Conservation (phyloP, 768 basidiomycete genomes). For the Agrocybe chaxingu region DNA sequence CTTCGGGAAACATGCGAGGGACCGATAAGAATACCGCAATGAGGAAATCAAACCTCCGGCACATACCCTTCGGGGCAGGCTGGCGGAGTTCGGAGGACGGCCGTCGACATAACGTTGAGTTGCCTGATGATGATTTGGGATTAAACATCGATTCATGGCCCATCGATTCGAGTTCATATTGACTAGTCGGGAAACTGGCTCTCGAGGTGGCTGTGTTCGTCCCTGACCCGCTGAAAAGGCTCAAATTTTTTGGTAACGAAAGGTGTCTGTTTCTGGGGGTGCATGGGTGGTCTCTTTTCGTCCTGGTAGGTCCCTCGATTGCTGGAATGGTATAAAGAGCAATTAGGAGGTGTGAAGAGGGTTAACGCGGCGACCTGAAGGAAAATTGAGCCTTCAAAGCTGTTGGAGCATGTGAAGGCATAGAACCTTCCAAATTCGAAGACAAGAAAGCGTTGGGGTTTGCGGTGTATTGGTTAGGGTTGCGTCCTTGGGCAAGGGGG, state of each 20-base stretch:
- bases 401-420: neutral
- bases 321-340: neutral
- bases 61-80: neutral
- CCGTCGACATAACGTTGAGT: too few relatives aligned
- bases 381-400: neutral
- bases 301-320: neutral
- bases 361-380: neutral
- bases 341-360: too few relatives aligned
- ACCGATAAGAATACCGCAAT: neutral
- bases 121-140: conserved; percentile 7
- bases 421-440: neutral
- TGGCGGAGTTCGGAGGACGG: too few relatives aligned
- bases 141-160: conserved; percentile 2
- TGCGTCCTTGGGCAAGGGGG: conserved; percentile 8
- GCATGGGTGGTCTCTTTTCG: neutral
- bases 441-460: conserved; percentile 8
- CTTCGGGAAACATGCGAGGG: conserved; percentile 5
- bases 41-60: conserved; percentile 1
- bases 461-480: conserved; percentile 3
- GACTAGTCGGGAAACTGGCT: neutral
- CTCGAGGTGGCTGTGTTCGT: conserved; percentile 5
- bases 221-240: neutral
- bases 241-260: neutral
- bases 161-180: conserved; percentile 6
- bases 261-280: neutral